Evolutionary conservation across 2,329 filamentous ascomycete genomes (phyloP).

Genomic region (Cladosporium sp.): DNA sequence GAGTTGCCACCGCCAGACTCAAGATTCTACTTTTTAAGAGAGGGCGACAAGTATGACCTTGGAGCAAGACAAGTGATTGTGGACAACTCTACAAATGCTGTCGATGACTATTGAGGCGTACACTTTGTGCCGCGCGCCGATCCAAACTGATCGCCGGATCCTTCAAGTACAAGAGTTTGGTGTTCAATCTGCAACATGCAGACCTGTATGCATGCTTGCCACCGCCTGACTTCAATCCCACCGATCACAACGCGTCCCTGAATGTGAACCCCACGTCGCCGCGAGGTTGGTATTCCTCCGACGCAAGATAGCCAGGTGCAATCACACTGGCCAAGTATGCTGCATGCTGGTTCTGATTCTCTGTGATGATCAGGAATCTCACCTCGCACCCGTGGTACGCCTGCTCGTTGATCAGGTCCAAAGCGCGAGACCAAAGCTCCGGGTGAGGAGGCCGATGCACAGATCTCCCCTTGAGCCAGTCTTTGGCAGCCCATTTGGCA

Average conservation of each 20-base stretch:
- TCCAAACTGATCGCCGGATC: neutral
- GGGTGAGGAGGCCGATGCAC: neutral
- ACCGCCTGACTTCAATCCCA: too few relatives aligned
- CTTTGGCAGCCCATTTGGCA: neutral
- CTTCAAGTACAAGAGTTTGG: neutral
- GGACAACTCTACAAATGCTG: neutral
- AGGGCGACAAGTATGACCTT: conserved; percentile 28
- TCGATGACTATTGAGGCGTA: neutral
- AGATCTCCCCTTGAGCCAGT: neutral
- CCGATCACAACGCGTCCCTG: too few relatives aligned
- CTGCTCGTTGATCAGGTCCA: neutral
- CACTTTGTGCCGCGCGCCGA: neutral
- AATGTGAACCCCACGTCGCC: too few relatives aligned
- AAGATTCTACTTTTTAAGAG: conserved; percentile 29
- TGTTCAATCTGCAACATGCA: too few relatives aligned
- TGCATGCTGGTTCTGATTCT: too few relatives aligned
- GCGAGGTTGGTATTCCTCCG: too few relatives aligned
- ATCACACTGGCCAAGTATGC: too few relatives aligned
- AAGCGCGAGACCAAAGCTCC: neutral
- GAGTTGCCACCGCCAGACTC: conserved; percentile 23
- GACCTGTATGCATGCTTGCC: too few relatives aligned
- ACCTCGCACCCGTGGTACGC: neutral
- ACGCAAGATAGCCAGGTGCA: too few relatives aligned
- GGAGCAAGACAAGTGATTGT: conserved; percentile 25
- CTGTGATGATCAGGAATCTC: too few relatives aligned